These are phyloP conservation scores for Cinnamomum chago DNA, from an alignment of 164 flowering plant species.

Conservation along the genomic window DNA sequence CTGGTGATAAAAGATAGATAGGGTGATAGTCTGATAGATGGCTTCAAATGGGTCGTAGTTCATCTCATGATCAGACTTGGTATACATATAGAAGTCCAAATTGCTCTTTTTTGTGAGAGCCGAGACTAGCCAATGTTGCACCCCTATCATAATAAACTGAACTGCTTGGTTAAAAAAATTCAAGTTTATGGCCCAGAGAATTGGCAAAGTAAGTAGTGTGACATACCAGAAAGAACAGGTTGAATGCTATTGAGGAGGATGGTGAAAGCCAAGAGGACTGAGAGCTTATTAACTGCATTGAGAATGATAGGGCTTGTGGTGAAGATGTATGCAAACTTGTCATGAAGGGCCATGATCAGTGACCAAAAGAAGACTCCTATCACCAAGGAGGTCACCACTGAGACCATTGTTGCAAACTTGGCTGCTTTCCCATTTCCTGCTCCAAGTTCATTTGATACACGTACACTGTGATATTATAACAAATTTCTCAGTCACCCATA, in stretches of 20 bases:
- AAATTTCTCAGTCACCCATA: neutral
- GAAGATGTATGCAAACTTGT: constrained; percentile 43
- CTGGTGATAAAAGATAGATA: too few species aligned
- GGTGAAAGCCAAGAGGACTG: constrained; percentile 48
- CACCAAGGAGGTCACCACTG: constrained; percentile 35
- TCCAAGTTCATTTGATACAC: constrained; percentile 74
- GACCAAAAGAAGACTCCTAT: constrained; percentile 53
- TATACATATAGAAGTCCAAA: too few species aligned
- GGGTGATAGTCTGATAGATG: too few species aligned
- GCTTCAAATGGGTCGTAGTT: too few species aligned
- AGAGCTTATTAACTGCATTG: constrained; percentile 34
- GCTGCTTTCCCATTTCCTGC: constrained; percentile 63
- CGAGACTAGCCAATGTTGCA: too few species aligned
- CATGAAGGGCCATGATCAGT: constrained; percentile 38
- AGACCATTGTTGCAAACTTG: constrained; percentile 49
- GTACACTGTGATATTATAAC: constrained; percentile 38
- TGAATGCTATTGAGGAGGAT: constrained; percentile 66
- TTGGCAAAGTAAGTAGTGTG: too few species aligned
- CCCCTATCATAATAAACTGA: too few species aligned
- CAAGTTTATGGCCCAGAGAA: too few species aligned
- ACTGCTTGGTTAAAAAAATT: too few species aligned
- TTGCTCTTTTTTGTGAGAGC: too few species aligned
- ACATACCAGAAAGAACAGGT: constrained; percentile 52
- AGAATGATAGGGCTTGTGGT: constrained; percentile 40
- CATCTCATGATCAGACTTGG: too few species aligned